Percentiles rank a stretch among this genome's conserved stretches.
Conservation (phyloP, 2,329 filamentous ascomycete species). For the Nigrospora oryzae region DNA sequence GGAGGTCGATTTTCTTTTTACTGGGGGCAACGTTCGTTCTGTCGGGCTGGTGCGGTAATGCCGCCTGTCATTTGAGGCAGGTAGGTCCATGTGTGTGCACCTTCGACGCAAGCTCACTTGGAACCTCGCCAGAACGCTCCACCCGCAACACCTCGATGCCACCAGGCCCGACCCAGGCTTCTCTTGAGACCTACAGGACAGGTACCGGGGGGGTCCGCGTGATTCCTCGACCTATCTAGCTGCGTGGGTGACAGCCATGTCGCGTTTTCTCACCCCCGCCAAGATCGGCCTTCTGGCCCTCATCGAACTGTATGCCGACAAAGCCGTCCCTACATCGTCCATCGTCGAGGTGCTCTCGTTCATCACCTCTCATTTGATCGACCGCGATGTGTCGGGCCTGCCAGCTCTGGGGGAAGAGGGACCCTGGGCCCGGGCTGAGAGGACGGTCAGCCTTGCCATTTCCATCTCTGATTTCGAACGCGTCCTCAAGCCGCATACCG, state of each 20-base stretch:
- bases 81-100: not conserved
- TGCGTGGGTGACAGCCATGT: constrained; percentile 39
- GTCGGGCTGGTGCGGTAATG: no score
- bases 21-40: no score
- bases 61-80: no score
- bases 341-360: constrained; percentile 72
- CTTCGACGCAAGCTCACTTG: not conserved
- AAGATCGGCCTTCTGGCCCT: constrained; percentile 78
- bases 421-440: constrained; percentile 40
- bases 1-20: no score
- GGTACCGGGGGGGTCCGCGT: not conserved
- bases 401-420: constrained; percentile 18
- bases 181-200: not conserved
- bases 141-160: not conserved
- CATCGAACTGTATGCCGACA: constrained; percentile 72
- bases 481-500: constrained; percentile 42
- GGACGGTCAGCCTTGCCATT: constrained; percentile 42
- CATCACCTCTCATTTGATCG: constrained; percentile 62
- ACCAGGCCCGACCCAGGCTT: not conserved
- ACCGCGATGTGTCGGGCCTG: constrained; percentile 27
- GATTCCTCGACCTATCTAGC: no score
- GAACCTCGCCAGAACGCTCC: not conserved
- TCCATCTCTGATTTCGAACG: constrained; percentile 51
- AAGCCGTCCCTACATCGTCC: constrained; percentile 58
- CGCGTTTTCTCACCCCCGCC: constrained; percentile 78